Conservation (phyloP, 208 protist genomes). For the Entamoeba invadens region DNA sequence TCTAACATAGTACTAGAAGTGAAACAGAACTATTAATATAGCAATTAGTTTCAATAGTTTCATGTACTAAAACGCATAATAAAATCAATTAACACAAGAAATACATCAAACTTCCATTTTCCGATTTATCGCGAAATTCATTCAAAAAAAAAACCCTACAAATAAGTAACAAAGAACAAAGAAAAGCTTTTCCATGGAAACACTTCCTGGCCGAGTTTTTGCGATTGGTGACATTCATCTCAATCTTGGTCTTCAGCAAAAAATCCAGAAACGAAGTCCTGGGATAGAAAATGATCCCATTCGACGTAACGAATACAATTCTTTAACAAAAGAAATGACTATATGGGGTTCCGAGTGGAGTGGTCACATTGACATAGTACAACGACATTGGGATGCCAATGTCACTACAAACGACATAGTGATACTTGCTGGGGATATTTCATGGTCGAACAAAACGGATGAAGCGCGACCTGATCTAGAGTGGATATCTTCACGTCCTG, state of each 20-base stretch:
- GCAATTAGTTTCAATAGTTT: too few relatives aligned
- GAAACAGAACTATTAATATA: too few relatives aligned
- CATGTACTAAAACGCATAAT: too few relatives aligned
- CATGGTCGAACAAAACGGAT: background rate
- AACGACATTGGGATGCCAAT: background rate
- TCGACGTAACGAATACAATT: background rate
- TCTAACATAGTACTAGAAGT: too few relatives aligned
- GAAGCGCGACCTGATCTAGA: background rate
- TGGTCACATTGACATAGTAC: background rate
- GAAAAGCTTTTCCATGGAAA: background rate
- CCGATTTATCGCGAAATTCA: too few relatives aligned
- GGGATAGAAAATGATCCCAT: background rate
- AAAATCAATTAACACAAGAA: too few relatives aligned
- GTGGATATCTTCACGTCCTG: background rate
- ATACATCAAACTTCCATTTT: too few relatives aligned
- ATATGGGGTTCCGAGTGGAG: background rate
- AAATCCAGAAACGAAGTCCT: background rate
- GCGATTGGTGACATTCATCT: background rate
- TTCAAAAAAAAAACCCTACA: too few relatives aligned
- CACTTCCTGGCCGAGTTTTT: background rate
- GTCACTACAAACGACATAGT: background rate
- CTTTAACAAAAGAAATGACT: background rate
- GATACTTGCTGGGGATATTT: background rate
- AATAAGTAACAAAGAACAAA: too few relatives aligned
- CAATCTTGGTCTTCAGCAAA: background rate